phyloP scores from a whole-genome alignment of 495 filamentous ascomycete genomes.

The Aspergillus conjunctus region DNA sequence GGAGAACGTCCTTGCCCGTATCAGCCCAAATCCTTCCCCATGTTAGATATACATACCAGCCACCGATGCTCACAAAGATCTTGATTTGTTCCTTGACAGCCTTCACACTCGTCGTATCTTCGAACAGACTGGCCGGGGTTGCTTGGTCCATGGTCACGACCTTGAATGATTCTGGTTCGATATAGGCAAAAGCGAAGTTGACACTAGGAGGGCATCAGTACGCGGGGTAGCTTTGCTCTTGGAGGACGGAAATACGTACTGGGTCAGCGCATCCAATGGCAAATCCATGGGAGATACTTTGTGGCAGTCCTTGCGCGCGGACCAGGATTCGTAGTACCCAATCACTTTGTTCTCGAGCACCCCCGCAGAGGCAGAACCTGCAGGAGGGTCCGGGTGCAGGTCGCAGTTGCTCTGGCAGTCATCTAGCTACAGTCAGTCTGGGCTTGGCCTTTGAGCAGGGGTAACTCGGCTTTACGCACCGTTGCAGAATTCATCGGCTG shows the following conservation, averaged over 20 bases:
- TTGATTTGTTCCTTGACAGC: slow-evolving; percentile 4
- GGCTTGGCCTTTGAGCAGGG: neutral
- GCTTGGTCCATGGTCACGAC: slow-evolving; percentile 3
- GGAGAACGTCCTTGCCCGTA: neutral
- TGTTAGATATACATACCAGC: neutral
- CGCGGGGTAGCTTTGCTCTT: neutral
- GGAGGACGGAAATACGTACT: neutral
- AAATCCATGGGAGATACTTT: slow-evolving; percentile 6
- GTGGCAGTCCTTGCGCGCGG: slow-evolving; percentile 4
- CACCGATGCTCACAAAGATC: neutral
- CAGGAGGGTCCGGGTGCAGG: neutral
- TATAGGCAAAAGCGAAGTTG: slow-evolving; percentile 9
- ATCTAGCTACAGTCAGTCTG: neutral
- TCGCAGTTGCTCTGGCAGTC: slow-evolving; percentile 7
- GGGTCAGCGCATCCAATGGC: slow-evolving; percentile 1
- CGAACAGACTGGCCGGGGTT: slow-evolving; percentile 2
- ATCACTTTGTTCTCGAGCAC: neutral
- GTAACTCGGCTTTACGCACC: neutral
- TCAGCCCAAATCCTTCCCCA: neutral
- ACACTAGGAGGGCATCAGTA: slow-evolving; percentile 1
- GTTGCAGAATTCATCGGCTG: slow-evolving; percentile 2
- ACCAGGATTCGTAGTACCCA: slow-evolving; percentile 8
- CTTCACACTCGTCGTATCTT: slow-evolving; percentile 1
- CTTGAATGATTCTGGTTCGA: neutral
- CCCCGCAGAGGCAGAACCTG: neutral